Evolutionary conservation across 352 stramenopile species (phyloP).

Genomic region (Pythium graminicola): DNA sequence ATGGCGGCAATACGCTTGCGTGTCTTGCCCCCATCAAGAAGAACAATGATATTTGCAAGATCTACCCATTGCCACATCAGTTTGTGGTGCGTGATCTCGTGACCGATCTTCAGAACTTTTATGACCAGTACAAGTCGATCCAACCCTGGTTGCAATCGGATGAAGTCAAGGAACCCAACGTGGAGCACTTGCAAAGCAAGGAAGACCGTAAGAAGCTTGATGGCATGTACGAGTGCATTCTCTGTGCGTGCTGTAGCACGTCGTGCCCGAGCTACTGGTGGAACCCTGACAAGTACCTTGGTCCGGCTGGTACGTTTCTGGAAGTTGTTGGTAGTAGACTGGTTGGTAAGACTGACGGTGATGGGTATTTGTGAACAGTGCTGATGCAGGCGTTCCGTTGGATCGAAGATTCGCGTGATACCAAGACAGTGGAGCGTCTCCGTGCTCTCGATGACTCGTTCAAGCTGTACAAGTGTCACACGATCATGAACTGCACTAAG

Average conservation of each 20-base stretch:
- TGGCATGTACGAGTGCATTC: conserved; percentile 99
- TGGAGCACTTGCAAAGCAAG: conserved; percentile 85
- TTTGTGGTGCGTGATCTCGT: conserved; percentile 99
- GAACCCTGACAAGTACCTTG: conserved; percentile 96
- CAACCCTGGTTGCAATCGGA: conserved; percentile 98
- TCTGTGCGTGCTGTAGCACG: conserved; percentile 98
- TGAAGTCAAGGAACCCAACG: conserved; percentile 79
- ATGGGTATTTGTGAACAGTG: conserved; percentile 31
- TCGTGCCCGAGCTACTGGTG: conserved; percentile 99
- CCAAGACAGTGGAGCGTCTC: conserved; percentile 94
- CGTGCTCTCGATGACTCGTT: conserved; percentile 97
- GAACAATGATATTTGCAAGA: conserved; percentile 92
- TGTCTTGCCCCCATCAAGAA: conserved; percentile 97
- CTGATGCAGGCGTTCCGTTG: conserved; percentile 96
- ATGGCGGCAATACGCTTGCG: conserved; percentile 97
- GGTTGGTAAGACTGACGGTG: background rate
- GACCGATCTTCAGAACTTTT: conserved; percentile 99
- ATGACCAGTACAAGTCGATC: conserved; percentile 97
- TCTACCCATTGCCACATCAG: conserved; percentile 99
- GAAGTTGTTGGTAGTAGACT: background rate
- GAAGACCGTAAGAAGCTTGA: conserved; percentile 99
- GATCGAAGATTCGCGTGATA: conserved; percentile 99
- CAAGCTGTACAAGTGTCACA: conserved; percentile 99
- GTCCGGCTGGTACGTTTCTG: conserved; percentile 63
- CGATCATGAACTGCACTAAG: conserved; percentile 99